Evolutionary conservation across 495 filamentous ascomycete genomes (phyloP).

Genomic region (Articulospora tetracladia): DNA sequence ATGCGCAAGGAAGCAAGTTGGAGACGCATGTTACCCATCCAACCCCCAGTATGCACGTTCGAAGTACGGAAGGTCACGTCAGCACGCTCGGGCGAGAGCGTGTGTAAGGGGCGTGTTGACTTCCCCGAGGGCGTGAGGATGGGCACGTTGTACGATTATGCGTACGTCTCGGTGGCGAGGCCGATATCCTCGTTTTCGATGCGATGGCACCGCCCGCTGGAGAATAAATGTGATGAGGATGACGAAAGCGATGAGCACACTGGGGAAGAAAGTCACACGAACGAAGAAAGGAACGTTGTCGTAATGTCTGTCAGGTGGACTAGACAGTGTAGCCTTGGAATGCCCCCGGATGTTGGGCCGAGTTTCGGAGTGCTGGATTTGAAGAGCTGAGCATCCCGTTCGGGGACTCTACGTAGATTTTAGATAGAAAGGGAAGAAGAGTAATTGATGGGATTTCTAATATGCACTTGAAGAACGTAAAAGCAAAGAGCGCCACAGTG

Average conservation of each 20-base stretch:
- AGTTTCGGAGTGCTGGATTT: too few species aligned
- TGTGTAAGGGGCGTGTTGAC: neutral
- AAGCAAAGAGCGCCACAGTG: neutral
- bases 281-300: too few species aligned
- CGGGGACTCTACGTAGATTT: too few species aligned
- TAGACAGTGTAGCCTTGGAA: too few species aligned
- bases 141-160: slow-evolving; percentile 8
- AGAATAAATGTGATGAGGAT: neutral
- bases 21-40: slow-evolving; percentile 9
- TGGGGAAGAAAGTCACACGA: too few species aligned
- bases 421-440: neutral
- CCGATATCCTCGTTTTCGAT: slow-evolving; percentile 3
- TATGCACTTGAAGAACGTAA: neutral
- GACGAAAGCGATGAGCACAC: neutral
- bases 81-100: neutral
- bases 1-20: slow-evolving; percentile 12
- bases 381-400: too few species aligned
- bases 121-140: slow-evolving; percentile 1
- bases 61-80: neutral
- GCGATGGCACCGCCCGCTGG: neutral
- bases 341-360: too few species aligned
- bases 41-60: slow-evolving; percentile 1
- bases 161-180: neutral
- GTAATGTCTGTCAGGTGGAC: too few species aligned
- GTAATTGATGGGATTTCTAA: neutral